phyloP scores from a whole-genome alignment of 257 asterid genomes.

The Mitragyna speciosa region DNA sequence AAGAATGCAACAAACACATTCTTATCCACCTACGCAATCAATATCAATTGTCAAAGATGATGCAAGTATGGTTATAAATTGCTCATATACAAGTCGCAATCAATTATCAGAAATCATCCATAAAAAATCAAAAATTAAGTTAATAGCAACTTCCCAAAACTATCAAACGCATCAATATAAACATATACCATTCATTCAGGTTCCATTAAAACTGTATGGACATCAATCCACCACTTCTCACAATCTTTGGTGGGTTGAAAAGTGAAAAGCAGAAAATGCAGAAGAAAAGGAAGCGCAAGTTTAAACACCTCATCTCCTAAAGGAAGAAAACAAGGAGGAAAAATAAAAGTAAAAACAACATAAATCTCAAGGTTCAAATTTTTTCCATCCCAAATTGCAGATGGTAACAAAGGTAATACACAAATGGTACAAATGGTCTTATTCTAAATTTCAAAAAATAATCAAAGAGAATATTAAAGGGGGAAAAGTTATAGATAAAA shows the following conservation, averaged over 20 bases:
- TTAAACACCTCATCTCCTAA: not conserved
- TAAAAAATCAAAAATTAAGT: not conserved
- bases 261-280: not conserved
- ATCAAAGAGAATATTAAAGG: not conserved
- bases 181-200: not conserved
- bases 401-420: not conserved
- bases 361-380: not conserved
- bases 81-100: not conserved
- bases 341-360: not conserved
- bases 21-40: slow-evolving; percentile 68
- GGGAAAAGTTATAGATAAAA: not conserved
- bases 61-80: not conserved
- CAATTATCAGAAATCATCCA: not conserved
- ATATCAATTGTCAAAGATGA: not conserved
- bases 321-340: not conserved
- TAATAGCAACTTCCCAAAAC: not conserved
- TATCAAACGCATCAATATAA: not conserved
- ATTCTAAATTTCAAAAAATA: not conserved
- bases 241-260: not conserved
- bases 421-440: not conserved
- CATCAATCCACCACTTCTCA: not conserved
- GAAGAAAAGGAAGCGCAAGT: not conserved
- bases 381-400: not conserved
- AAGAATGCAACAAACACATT: slow-evolving; percentile 84
- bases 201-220: not conserved